Evolutionary conservation across 768 basidiomycete species (phyloP).

Genomic region (Tremella mesenterica): DNA sequence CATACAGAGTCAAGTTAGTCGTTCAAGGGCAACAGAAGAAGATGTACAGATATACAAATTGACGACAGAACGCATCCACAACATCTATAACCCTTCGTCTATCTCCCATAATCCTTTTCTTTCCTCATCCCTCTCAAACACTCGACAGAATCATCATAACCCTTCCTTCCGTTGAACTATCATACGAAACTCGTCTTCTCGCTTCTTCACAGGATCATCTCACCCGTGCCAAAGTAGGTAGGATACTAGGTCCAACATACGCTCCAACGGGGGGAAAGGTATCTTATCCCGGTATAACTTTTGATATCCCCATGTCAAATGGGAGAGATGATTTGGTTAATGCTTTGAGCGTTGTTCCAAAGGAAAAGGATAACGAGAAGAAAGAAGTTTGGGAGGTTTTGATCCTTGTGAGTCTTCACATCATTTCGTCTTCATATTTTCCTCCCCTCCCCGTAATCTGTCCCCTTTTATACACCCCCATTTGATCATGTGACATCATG

Average conservation of each 20-base stretch:
- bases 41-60: background rate
- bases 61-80: conserved; percentile 15
- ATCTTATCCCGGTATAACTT: conserved; percentile 41
- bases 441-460: no score
- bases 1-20: background rate
- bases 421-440: no score
- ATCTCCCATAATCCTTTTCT: conserved; percentile 27
- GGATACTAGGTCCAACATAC: conserved; percentile 39
- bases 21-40: background rate
- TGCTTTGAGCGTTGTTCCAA: conserved; percentile 11
- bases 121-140: conserved; percentile 29
- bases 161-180: conserved; percentile 4
- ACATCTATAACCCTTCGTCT: conserved; percentile 30
- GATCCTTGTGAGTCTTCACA: no score
- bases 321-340: conserved; percentile 24
- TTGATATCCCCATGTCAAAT: conserved; percentile 12
- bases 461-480: no score
- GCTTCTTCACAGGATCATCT: conserved; percentile 7
- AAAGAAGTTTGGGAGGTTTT: no score
- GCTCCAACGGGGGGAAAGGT: conserved; percentile 18
- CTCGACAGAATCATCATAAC: conserved; percentile 20
- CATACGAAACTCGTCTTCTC: conserved; percentile 24
- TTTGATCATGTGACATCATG: no score
- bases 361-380: conserved; percentile 10
- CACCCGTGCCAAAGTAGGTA: conserved; percentile 20